Base-by-base conservation (phyloP, 2,329 filamentous ascomycete genomes). In the Talaromyces funiculosus region DNA sequence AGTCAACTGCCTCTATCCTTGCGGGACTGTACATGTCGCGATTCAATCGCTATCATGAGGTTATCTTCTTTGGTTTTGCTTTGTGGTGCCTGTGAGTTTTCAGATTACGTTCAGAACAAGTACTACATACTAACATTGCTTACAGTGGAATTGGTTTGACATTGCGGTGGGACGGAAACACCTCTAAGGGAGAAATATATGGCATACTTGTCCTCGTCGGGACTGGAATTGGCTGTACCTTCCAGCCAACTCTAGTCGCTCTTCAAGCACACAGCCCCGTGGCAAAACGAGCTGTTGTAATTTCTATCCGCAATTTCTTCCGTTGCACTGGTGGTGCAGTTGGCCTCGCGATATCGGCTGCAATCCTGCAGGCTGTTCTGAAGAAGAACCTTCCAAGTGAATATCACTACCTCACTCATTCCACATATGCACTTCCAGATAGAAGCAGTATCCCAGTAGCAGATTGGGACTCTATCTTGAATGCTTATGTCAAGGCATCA, bases 271-370 rank as follows among this genome's bases (percentile, higher is more conserved):
- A 86, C 67, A 81, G 78, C 22, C 74, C 77, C 1, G 84, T 84
- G 67, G 72, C 79, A 0, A 81, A 86, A 45, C 78, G 85, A 20
- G 85, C 86, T 0, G 81, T 87, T 1, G 80, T 86, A 20, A 87
- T 86, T 37, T 84, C 82, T 2, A 81, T 82, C 56, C 78, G 85
- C 1, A 88, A 88, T 65, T 87, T 87, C 67, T 77, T 86, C 62
- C 80, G 86, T 7, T 82, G 80, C 51, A 73, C 84, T 3, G 85
- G 86, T 9, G 85, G 84, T 24, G 77, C 84, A 1, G 76, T 80
- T 14, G 84, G 85, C 0, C 77, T 88, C 0, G 84, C 83, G 0
- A 73, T 86, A 8, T 83, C 81, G 0, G 83, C 82, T 1, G 82
- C 82, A 2, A 72, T 86, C 1, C 70, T 82, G 37, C 73, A 75